Evolutionary conservation across 1,139 yeast species (phyloP), one percentile per base, ranked within the genome.

Genomic region (Saccharomyces hybrid): DNA sequence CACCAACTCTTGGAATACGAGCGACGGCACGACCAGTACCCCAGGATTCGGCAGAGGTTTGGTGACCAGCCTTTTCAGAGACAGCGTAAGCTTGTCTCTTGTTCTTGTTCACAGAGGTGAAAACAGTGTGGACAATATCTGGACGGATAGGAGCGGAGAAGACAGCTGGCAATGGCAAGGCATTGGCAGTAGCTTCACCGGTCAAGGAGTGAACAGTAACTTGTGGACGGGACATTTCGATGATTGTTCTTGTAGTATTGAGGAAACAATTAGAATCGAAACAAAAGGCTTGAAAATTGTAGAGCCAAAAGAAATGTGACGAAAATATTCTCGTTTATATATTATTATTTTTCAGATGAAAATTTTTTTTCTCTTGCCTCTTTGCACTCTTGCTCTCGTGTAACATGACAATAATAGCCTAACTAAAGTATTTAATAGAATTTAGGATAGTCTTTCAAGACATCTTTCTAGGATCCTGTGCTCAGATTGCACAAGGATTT

Each of bases 131-230:
- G 20, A 20, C 20, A 20, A 20, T 20, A 20, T 20, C 20, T 20
- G 20, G 20, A 20, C 20, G 20, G 20, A 20, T 20, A 20, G 20
- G 20, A 20, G 20, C 20, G 20, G 20, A 20, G 20, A 20, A 20
- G 20, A 20, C 97, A 74, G 96, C 96, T 81, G 99, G 99, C 75
- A 93, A 83, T 72, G 96, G 89, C 70, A 91, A 80, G 72, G 91
- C 83, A 71, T 89, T 73, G 70, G 88, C 78, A 76, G 96, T 79
- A 75, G 88, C 83, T 78, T 86, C 88, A 77, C 98, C 98, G 76
- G 84, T 74, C 74, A 85, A 79, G 76, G 96, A 80, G 79, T 87
- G 82, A 73, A 93, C 97, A 73, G 97, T 83, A 77, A 93, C 97
- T 84, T 88, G 96, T 74, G 98, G 97, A 80, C 96, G 90, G 75